Evolutionary conservation across 2,329 filamentous ascomycete species (phyloP).

Genomic region (Penicillium digitatum): DNA sequence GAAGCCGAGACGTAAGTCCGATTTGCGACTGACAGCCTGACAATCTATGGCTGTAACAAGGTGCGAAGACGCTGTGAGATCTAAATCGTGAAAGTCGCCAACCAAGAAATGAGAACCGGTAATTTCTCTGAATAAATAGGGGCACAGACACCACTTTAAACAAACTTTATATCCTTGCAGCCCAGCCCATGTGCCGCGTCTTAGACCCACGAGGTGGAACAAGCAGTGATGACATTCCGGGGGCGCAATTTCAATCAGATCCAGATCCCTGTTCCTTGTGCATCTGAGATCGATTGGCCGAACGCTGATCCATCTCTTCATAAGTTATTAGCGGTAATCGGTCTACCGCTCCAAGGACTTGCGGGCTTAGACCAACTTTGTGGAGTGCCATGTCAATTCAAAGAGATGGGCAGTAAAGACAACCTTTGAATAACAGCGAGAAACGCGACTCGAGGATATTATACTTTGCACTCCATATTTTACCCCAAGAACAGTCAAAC

Average conservation of each 20-base stretch:
- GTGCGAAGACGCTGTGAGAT: not conserved
- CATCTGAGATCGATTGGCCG: constrained; percentile 1
- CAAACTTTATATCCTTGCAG: not conserved
- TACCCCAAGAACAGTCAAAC: not conserved
- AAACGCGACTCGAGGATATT: not conserved
- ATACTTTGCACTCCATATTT: not conserved
- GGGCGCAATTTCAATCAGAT: constrained; percentile 2
- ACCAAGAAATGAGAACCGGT: not conserved
- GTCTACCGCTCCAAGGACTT: not conserved
- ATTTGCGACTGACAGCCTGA: not conserved
- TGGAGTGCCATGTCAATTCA: not conserved
- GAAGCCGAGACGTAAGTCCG: not conserved
- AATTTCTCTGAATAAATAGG: not conserved
- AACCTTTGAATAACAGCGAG: not conserved
- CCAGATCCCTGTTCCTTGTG: constrained; percentile 1
- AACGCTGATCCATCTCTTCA: not conserved
- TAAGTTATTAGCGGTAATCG: constrained; percentile 1
- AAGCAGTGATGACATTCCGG: constrained; percentile 10
- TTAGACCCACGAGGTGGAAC: constrained; percentile 19
- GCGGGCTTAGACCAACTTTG: not conserved
- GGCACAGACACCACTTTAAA: not conserved
- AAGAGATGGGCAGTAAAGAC: not conserved
- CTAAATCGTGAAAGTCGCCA: not conserved
- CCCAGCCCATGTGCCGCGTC: constrained; percentile 15
- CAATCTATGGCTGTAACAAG: not conserved